These are phyloP conservation scores for Lepiota brunneoincarnata DNA, from an alignment of 768 basidiomycete genomes.

Conservation along the genomic window DNA sequence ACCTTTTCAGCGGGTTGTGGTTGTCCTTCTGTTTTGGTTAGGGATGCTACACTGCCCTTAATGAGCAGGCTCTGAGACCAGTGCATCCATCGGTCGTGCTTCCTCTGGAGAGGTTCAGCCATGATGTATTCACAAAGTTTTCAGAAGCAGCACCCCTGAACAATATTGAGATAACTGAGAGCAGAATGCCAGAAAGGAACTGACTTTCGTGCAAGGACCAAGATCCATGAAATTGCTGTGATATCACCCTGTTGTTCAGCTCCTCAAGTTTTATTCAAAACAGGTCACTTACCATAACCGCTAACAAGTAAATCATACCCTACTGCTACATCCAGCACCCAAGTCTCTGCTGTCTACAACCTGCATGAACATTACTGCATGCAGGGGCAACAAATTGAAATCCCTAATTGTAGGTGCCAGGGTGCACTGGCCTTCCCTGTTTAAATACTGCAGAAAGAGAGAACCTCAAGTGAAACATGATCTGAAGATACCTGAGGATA, in stretches of 20 bases:
- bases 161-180: background rate
- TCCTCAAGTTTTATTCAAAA: background rate
- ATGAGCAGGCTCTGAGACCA: constrained; percentile 29
- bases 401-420: constrained; percentile 79
- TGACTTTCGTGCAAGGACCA: constrained; percentile 61
- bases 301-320: constrained; percentile 51
- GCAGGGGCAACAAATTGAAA: background rate
- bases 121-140: constrained; percentile 39
- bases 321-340: constrained; percentile 72
- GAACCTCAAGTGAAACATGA: background rate
- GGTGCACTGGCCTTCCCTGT: constrained; percentile 92
- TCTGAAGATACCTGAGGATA: constrained; percentile 67
- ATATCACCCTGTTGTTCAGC: constrained; percentile 36
- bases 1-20: no score
- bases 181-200: constrained; percentile 8
- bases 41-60: constrained; percentile 31
- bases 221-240: constrained; percentile 58
- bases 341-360: constrained; percentile 55
- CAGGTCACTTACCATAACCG: constrained; percentile 40
- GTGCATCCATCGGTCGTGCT: constrained; percentile 11
- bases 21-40: background rate
- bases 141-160: constrained; percentile 38
- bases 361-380: background rate
- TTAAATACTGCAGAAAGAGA: constrained; percentile 2
- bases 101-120: constrained; percentile 16